Evolutionary conservation across 768 basidiomycete genomes (phyloP).

Genomic region (Rhizopogon vinicolor): DNA sequence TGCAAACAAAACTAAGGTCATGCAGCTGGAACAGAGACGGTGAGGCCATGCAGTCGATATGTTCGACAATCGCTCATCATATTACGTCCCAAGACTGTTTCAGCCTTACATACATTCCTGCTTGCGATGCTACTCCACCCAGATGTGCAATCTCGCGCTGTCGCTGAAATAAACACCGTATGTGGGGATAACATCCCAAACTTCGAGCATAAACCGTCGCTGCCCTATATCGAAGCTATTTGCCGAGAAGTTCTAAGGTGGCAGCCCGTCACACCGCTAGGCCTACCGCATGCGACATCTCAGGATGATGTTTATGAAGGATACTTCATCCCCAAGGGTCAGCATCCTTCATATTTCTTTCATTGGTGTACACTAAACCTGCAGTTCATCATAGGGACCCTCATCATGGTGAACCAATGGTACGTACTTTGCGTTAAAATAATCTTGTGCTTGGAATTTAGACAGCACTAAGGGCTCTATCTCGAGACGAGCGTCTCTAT

Average conservation of each 20-base stretch:
- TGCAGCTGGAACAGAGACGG: constrained; percentile 16
- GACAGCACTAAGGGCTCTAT: neutral
- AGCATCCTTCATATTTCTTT: neutral
- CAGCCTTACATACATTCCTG: constrained; percentile 16
- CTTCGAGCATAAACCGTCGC: constrained; percentile 16
- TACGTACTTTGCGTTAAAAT: neutral
- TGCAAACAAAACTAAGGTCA: neutral
- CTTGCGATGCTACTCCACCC: constrained; percentile 23
- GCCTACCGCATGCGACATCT: constrained; percentile 12
- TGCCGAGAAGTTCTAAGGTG: constrained; percentile 21
- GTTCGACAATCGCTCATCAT: neutral
- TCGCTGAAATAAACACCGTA: constrained; percentile 21
- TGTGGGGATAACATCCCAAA: constrained; percentile 18
- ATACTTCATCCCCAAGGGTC: constrained; percentile 17
- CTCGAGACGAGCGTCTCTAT: neutral
- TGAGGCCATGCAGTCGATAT: constrained; percentile 2
- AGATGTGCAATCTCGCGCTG: constrained; percentile 18
- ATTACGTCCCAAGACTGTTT: constrained; percentile 7
- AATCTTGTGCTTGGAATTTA: neutral
- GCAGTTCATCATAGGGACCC: neutral
- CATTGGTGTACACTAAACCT: neutral
- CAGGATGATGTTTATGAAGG: constrained; percentile 14
- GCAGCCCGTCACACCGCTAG: constrained; percentile 10
- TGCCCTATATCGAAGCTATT: constrained; percentile 23
- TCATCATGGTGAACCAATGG: neutral